Evolutionary conservation across 108 stramenopile genomes (phyloP), one percentile per base, ranked within the genome.

Genomic region (Pseudonitzschia multistriata): DNA sequence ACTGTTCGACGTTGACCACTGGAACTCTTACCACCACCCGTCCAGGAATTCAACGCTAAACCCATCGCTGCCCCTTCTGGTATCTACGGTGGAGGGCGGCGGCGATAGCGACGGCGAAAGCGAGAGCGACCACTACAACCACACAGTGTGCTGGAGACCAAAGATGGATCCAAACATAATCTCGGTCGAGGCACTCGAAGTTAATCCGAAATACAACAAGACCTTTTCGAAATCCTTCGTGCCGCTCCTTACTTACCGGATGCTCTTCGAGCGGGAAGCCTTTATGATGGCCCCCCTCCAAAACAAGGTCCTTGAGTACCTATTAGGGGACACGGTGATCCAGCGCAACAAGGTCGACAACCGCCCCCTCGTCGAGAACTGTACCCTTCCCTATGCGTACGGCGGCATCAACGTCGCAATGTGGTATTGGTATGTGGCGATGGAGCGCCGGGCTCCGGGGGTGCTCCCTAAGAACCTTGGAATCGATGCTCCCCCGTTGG

Each of bases 1-100:
- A n/a, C 19, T 92, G 7, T 89, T 89, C 68, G 91, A 92, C 76
- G 83, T 89, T 0, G 66, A 74, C 0, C 77, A 79, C 54, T 92
- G 91, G 91, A 92, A 92, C 67, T 53, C 62, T 19, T 68, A 68
- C 49, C 39, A 62, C 34, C 7, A 36, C n/a, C 53, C 53, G 6
- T 70, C 39, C 37, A 13, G n/a, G 31, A 33, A 60, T n/a, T 25
- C 21, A 7, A 25, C 25, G 3, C 2, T 2, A 2, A 52, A 2
- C 19, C 50, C 21, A 11, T 52, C 72, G 24, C 34, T 82, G 14
- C 81, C 81, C 34, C 37, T n/a, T 2, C 56, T 81, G 10, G 72
- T 81, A 5, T 29, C 57, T 21, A 35, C 57, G 19, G 13, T 59
- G 25, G 57, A 33, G 0, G 3, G 21, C 17, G 57, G 35, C 2